phyloP scores from a whole-genome alignment of 2,329 filamentous ascomycete genomes.

The Endothia cerciana region DNA sequence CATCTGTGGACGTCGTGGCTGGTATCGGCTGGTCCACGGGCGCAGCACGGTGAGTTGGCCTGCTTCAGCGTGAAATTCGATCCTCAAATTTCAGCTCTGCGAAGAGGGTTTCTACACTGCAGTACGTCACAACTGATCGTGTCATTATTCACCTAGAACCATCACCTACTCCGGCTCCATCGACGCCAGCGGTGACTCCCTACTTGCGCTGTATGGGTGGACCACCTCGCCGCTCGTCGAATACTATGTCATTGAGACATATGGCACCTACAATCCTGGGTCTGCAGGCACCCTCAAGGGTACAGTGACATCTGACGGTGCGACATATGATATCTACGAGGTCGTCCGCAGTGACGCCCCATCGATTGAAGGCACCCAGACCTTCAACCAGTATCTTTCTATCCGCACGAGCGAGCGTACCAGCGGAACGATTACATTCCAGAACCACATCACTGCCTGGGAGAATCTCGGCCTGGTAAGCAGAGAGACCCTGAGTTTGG shows the following conservation, averaged over 20 bases:
- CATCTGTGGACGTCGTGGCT: conserved; percentile 20
- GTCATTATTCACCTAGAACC: neutral
- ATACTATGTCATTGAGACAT: conserved; percentile 36
- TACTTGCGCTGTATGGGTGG: conserved; percentile 37
- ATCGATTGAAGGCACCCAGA: conserved; percentile 44
- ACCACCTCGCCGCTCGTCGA: conserved; percentile 39
- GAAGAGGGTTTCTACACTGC: neutral
- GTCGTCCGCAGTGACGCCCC: conserved; percentile 38
- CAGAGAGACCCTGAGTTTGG: neutral
- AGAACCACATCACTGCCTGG: conserved; percentile 53
- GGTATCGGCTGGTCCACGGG: conserved; percentile 23
- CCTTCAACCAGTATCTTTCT: conserved; percentile 49
- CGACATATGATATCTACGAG: conserved; percentile 32
- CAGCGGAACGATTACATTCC: conserved; percentile 48
- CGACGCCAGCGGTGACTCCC: conserved; percentile 13
- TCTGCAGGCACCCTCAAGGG: conserved; percentile 28
- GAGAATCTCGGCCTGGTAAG: conserved; percentile 40
- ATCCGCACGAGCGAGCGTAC: conserved; percentile 48
- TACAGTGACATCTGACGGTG: conserved; percentile 32
- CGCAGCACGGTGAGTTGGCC: conserved; percentile 19
- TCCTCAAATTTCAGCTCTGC: too few relatives aligned
- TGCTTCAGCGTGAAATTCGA: neutral
- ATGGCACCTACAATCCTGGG: conserved; percentile 31
- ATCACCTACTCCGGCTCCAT: conserved; percentile 20
- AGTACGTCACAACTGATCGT: neutral